Conservation (phyloP, 2,329 filamentous ascomycete species). For the Colletotrichum sp. region DNA sequence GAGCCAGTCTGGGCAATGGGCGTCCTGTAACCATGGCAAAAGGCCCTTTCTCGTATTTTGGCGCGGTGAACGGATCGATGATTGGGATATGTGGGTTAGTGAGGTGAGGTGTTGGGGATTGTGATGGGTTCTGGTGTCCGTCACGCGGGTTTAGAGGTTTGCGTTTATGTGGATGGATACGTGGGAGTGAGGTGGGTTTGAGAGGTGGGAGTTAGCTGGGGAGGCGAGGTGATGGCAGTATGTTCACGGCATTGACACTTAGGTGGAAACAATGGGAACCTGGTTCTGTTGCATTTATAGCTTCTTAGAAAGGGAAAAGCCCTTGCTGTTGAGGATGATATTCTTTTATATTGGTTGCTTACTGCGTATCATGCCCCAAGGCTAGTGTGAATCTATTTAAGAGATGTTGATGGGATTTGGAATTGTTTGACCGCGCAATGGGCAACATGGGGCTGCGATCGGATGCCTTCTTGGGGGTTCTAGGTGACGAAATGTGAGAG, state of each 20-base stretch:
- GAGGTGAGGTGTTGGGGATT: not conserved
- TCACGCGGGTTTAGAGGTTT: not conserved
- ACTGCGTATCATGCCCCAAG: rapidly evolving
- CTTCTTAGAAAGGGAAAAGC: too few species aligned
- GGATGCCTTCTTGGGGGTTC: not conserved
- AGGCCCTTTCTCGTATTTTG: not conserved
- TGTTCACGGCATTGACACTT: not conserved
- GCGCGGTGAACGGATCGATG: not conserved
- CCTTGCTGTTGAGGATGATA: rapidly evolving
- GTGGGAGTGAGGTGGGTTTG: not conserved
- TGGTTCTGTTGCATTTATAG: rapidly evolving
- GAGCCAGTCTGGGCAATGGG: not conserved
- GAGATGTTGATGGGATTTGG: rapidly evolving
- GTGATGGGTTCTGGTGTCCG: not conserved
- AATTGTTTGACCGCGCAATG: not conserved
- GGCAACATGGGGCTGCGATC: rapidly evolving
- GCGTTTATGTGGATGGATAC: not conserved
- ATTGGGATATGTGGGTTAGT: too few species aligned
- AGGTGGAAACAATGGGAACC: too few species aligned
- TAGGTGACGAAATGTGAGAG: not conserved
- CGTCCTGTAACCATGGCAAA: not conserved
- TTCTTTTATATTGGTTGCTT: not conserved
- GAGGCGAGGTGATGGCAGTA: not conserved
- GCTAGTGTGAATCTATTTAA: not conserved
- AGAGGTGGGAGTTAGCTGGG: not conserved